Evolutionary conservation across 192 early-diverging fungal species (phyloP).

Genomic region (Lunasporangiospora selenospora): DNA sequence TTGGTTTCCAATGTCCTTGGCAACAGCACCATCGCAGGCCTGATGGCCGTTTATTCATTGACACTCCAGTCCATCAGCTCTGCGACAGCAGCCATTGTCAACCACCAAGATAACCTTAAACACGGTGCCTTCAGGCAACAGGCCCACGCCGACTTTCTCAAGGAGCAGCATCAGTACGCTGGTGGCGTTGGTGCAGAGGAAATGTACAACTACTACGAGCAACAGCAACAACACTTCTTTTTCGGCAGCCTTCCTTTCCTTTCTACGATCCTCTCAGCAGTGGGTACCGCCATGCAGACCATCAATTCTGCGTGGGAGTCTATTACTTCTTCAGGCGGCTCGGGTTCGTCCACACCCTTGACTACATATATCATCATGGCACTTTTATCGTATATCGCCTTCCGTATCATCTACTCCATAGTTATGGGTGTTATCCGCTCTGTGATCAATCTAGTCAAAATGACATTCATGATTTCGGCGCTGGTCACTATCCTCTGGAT

Average conservation of each 20-base stretch:
- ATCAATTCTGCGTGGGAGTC: slow-evolving; percentile 29
- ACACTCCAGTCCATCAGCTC: slow-evolving; percentile 23
- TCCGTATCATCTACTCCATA: slow-evolving; percentile 30
- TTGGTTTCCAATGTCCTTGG: slow-evolving; percentile 38
- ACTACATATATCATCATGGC: slow-evolving; percentile 35
- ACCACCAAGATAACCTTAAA: neutral
- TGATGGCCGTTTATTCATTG: slow-evolving; percentile 25
- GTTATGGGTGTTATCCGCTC: slow-evolving; percentile 34
- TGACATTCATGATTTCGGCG: slow-evolving; percentile 29
- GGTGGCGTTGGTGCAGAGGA: neutral
- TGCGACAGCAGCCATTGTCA: slow-evolving; percentile 4
- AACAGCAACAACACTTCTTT: neutral
- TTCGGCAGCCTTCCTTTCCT: slow-evolving; percentile 4
- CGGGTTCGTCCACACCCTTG: slow-evolving; percentile 22
- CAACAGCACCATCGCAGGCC: slow-evolving; percentile 34
- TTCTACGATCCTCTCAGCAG: slow-evolving; percentile 9
- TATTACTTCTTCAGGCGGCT: no score
- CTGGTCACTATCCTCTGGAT: slow-evolving; percentile 30
- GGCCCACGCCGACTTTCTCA: neutral
- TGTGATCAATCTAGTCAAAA: slow-evolving; percentile 34
- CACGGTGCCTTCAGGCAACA: no score
- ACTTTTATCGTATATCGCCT: slow-evolving; percentile 24
- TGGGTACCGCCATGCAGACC: slow-evolving; percentile 11
- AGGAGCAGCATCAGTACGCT: neutral
- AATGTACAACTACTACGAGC: no score